Conservation (phyloP, 1,284 basidiomycete genomes). For the Sporisorium exsertum region DNA sequence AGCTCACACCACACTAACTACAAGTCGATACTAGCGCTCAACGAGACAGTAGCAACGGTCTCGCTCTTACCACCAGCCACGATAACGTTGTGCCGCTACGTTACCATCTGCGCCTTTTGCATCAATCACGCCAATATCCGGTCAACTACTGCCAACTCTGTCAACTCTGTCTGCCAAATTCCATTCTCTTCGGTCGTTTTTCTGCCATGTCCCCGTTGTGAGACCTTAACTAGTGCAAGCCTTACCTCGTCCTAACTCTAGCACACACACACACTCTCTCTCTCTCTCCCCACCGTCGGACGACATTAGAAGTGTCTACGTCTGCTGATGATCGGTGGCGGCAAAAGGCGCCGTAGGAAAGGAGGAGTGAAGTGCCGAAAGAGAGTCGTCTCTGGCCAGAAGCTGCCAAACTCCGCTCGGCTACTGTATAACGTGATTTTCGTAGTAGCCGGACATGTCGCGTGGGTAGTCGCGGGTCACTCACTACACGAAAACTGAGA, state of each 20-base stretch:
- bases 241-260: neutral
- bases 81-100: no score
- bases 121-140: no score
- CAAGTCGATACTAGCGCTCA: neutral
- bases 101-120: neutral
- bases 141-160: no score
- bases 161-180: no score
- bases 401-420: no score
- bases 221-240: neutral
- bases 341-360: neutral
- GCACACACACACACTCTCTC: no score
- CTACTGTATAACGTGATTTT: no score
- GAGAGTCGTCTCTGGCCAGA: neutral
- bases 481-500: no score
- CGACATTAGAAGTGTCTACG: conserved; percentile 1
- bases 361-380: no score
- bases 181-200: neutral
- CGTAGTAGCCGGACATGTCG: no score
- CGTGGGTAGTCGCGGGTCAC: no score
- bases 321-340: neutral
- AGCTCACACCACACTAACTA: neutral
- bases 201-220: neutral
- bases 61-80: no score
- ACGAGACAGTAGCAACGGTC: neutral
- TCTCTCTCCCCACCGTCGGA: conserved; percentile 11